Conservation (phyloP, 2,329 filamentous ascomycete species). For the Claviceps fusiformis region DNA sequence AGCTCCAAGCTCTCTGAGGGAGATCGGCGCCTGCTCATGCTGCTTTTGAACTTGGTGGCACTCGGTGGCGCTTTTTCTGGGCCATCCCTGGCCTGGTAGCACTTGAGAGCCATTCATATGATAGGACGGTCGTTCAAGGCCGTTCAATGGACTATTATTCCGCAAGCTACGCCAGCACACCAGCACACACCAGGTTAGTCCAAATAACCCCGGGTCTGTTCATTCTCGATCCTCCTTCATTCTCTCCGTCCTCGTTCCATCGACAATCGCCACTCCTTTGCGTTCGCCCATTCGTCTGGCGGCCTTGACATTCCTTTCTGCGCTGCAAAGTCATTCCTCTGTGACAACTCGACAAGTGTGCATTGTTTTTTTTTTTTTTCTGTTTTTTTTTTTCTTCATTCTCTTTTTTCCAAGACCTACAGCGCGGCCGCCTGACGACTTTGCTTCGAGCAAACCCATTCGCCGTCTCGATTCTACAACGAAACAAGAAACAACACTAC, state of each 20-base stretch:
- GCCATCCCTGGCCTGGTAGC: background rate
- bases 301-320: constrained; percentile 1
- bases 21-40: background rate
- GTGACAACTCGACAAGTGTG: background rate
- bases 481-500: background rate
- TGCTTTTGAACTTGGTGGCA: background rate
- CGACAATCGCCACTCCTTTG: constrained; percentile 5
- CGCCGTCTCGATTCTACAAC: background rate
- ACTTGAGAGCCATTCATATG: no score
- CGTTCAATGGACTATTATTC: background rate
- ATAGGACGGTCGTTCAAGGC: no score
- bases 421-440: background rate
- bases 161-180: background rate
- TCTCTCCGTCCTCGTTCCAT: background rate
- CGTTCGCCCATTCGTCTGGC: background rate
- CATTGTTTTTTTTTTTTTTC: no score
- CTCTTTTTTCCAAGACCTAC: background rate
- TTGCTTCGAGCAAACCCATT: background rate
- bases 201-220: background rate
- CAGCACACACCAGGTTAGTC: background rate
- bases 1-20: no score
- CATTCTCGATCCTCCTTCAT: background rate
- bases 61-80: background rate
- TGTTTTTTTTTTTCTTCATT: no score
- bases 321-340: background rate